These are phyloP conservation scores for Acanthamoeba royreba DNA, from an alignment of 208 protist genomes.

Conservation along the genomic window DNA sequence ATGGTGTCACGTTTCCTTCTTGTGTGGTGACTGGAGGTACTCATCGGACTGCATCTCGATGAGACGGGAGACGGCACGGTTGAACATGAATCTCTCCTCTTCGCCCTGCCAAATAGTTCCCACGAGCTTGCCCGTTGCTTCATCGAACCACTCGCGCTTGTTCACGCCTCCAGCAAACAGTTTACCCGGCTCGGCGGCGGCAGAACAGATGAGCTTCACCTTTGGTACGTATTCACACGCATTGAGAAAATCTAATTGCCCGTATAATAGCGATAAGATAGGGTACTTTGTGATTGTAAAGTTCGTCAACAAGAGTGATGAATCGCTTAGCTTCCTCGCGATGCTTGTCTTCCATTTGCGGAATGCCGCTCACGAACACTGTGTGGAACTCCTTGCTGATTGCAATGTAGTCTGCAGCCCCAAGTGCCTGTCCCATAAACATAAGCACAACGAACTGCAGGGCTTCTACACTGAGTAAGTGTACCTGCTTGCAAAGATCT, in stretches of 20 bases:
- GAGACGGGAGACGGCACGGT: slow-evolving; percentile 67
- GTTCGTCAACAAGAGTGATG: slow-evolving; percentile 77
- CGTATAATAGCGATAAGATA: not conserved
- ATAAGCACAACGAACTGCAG: not conserved
- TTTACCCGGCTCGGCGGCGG: not conserved
- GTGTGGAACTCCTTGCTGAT: slow-evolving; percentile 75
- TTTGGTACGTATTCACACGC: not conserved
- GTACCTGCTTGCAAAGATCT: slow-evolving; percentile 66
- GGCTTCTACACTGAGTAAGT: not conserved
- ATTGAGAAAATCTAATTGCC: not conserved
- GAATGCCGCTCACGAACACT: slow-evolving; percentile 69
- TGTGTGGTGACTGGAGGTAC: slow-evolving; percentile 63
- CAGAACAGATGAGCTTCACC: slow-evolving; percentile 1
- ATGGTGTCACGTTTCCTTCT: slow-evolving; percentile 1
- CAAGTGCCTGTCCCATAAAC: slow-evolving; percentile 26
- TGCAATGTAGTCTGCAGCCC: slow-evolving; percentile 72
- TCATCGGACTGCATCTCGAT: slow-evolving; percentile 76
- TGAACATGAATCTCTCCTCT: slow-evolving; percentile 78
- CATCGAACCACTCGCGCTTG: slow-evolving; percentile 23
- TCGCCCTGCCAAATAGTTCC: slow-evolving; percentile 57
- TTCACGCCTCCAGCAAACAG: slow-evolving; percentile 1
- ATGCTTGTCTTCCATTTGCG: slow-evolving; percentile 58
- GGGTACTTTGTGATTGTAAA: slow-evolving; percentile 76
- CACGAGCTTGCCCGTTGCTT: slow-evolving; percentile 42
- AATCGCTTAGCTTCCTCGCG: slow-evolving; percentile 74